Evolutionary conservation across 805 yeast genomes (phyloP), one percentile per base, ranked within the genome.

Genomic region (Metschnikowia kunwiensis): DNA sequence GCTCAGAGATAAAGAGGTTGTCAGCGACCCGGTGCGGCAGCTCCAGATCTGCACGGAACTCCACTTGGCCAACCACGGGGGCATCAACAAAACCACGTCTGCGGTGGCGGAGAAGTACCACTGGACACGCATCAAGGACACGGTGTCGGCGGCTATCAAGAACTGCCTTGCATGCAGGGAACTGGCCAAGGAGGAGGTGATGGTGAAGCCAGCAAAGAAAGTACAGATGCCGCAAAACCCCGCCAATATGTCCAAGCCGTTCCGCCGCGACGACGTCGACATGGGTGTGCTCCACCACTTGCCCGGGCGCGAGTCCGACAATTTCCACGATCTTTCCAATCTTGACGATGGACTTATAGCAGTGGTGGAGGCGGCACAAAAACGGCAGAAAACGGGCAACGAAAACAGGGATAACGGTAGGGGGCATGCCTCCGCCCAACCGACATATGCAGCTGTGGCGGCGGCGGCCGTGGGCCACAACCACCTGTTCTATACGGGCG

Each of bases 91-190:
- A 53, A 81, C 95, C 2, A 88, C 96, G 0, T 65, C 91, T 0
- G 63, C 74, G 12, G 76, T 93, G 12, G 76, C 89, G 1, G 93
- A 84, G 44, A 75, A 76, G 48, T 91, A 84, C 50, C 95, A 87
- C 58, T 91, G 97, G 97, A 77, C 87, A 1, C 75, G 95, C 34
- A 84, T 91, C 45, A 89, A 93, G 60, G 87, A 78, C 38, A 86
- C 96, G 0, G 96, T 86, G 1, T 80, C 84, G 1, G 77, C 78
- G 20, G 91, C 86, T 1, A 80, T 89, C 35, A 70, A 81, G 36
- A 75, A 78, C 42, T 93, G 97, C 57, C 67, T 71, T 2, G 82
- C 78, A 33, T 91, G 97, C 58, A 68, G 82, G 24, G 81, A 78
- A 43, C 70, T 61, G 18, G 43, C 55, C 12, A 49, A 55, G 28